These are phyloP conservation scores for Puccinia horiana DNA, from an alignment of 1,284 basidiomycete genomes.

Conservation along the genomic window DNA sequence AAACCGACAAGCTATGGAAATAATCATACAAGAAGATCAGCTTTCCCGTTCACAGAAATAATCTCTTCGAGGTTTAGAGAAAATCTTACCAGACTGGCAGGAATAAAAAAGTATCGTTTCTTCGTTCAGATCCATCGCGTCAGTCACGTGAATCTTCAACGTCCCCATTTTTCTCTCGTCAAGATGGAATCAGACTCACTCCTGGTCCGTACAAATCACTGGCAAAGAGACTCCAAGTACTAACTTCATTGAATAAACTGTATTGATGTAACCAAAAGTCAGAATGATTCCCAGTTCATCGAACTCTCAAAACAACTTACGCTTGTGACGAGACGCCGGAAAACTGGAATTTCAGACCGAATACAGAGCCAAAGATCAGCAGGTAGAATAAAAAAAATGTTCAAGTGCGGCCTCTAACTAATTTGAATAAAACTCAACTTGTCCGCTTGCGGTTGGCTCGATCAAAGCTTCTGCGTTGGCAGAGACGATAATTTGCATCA, in stretches of 20 bases:
- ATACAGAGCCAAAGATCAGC: neutral
- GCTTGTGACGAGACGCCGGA: conserved; percentile 46
- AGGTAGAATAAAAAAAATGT: neutral
- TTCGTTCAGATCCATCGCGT: neutral
- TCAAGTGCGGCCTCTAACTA: neutral
- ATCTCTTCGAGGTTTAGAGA: neutral
- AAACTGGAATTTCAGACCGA: conserved; percentile 19
- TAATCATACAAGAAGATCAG: neutral
- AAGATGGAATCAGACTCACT: conserved; percentile 33
- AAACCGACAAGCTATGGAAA: conserved; percentile 30
- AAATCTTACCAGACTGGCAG: conserved; percentile 33
- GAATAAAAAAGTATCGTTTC: conserved; percentile 49
- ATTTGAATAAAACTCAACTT: conserved; percentile 39
- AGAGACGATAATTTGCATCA: conserved; percentile 46
- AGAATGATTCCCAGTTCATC: no score
- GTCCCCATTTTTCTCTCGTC: neutral
- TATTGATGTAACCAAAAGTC: neutral
- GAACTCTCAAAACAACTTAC: conserved; percentile 8
- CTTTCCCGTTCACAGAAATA: neutral
- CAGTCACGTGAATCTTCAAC: neutral
- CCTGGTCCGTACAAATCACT: conserved; percentile 36
- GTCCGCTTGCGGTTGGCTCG: conserved; percentile 40
- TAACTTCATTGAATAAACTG: conserved; percentile 50
- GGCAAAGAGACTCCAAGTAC: conserved; percentile 48
- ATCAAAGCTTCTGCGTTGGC: conserved; percentile 35